Conservation (phyloP, 208 protist species). For the Kentomonas sorsogonicus region DNA sequence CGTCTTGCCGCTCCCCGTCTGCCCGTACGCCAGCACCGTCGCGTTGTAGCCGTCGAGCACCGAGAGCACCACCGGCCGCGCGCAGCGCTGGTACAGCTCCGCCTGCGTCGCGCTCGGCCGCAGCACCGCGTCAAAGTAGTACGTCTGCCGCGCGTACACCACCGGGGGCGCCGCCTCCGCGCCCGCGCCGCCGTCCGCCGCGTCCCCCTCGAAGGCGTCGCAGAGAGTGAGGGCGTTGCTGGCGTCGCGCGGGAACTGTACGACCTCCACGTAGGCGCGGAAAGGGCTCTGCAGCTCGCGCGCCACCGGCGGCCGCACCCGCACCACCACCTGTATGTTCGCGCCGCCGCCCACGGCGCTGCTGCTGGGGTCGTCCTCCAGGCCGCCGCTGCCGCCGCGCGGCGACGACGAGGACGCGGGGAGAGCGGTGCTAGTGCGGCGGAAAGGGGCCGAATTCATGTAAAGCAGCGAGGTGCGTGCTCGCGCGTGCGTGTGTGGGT, state of each 20-base stretch:
- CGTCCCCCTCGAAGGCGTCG: slow-evolving; percentile 75
- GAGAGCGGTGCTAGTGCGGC: neutral
- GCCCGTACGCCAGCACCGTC: slow-evolving; percentile 84
- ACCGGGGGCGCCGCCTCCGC: slow-evolving; percentile 37
- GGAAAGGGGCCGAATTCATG: no score
- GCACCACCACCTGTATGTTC: slow-evolving; percentile 85
- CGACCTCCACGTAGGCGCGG: slow-evolving; percentile 57
- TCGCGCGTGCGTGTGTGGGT: neutral
- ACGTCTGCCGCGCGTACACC: slow-evolving; percentile 70
- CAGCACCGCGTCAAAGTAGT: slow-evolving; percentile 73
- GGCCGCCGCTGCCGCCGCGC: neutral
- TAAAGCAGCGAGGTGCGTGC: no score
- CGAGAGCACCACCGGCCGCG: slow-evolving; percentile 60
- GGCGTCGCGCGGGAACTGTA: slow-evolving; percentile 42
- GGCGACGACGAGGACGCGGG: neutral
- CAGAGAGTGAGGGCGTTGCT: slow-evolving; percentile 55
- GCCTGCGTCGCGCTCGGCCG: slow-evolving; percentile 39
- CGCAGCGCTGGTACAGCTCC: slow-evolving; percentile 71
- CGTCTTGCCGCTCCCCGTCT: slow-evolving; percentile 84
- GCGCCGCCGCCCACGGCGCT: slow-evolving; percentile 9
- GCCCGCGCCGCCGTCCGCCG: no score
- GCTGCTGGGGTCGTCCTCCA: neutral
- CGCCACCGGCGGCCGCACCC: slow-evolving; percentile 78
- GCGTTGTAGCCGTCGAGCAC: slow-evolving; percentile 83
- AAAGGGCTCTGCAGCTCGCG: slow-evolving; percentile 72